Conservation (phyloP, 2,329 filamentous ascomycete genomes). For the Ascochyta viciae-villosae region DNA sequence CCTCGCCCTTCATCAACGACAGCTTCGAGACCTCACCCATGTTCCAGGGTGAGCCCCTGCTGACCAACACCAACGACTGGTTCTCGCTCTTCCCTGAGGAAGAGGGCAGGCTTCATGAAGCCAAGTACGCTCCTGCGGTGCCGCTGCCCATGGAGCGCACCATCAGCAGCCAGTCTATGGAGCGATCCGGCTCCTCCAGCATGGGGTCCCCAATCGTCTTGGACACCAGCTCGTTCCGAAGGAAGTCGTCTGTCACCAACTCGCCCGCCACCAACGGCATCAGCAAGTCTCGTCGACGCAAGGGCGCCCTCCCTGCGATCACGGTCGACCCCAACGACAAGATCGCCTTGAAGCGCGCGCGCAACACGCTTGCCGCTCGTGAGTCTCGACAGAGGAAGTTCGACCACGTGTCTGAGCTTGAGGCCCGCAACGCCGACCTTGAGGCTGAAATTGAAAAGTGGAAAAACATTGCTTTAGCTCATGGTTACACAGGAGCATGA, state of each 20-base stretch:
- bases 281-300: conserved; percentile 71
- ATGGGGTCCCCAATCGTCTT: conserved; percentile 47
- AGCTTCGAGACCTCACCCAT: conserved; percentile 80
- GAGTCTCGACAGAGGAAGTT: conserved; percentile 91
- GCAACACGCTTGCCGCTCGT: conserved; percentile 91
- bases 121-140: conserved; percentile 31
- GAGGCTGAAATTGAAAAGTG: conserved; percentile 58
- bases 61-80: conserved; percentile 67
- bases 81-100: conserved; percentile 73
- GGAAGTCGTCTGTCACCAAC: conserved; percentile 52
- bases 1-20: conserved; percentile 75
- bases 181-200: conserved; percentile 45
- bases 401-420: conserved; percentile 74
- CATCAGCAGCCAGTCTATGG: conserved; percentile 47
- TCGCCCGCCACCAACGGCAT: conserved; percentile 72
- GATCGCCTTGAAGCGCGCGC: conserved; percentile 87
- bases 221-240: conserved; percentile 44
- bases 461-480: conserved; percentile 49
- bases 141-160: conserved; percentile 52
- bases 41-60: conserved; percentile 66
- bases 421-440: conserved; percentile 74
- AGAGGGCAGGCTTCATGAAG: conserved; percentile 39
- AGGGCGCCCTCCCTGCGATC: conserved; percentile 82
- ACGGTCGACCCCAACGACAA: conserved; percentile 76
- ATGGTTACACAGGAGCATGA: conserved; percentile 48